Evolutionary conservation across 306 rosid species (phyloP).

Genomic region (Cercis canadensis): DNA sequence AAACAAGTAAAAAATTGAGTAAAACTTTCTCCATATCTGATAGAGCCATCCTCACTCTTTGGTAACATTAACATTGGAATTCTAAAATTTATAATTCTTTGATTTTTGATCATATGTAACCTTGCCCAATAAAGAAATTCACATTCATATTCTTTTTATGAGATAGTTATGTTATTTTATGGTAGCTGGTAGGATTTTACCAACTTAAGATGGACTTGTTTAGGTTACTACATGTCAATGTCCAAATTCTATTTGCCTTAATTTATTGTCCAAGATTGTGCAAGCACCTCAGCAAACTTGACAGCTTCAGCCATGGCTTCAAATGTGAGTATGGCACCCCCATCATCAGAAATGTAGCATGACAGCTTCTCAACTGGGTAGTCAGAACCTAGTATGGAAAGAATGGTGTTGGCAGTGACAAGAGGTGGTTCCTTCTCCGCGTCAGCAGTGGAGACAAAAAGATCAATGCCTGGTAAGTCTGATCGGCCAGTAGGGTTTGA

Average conservation of each 20-base stretch:
- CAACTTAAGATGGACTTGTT: background rate
- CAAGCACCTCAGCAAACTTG: constrained; percentile 74
- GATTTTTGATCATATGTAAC: no score
- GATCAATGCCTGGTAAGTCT: constrained; percentile 76
- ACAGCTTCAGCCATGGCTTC: constrained; percentile 94
- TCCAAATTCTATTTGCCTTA: background rate
- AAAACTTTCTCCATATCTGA: background rate
- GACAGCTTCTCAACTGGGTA: constrained; percentile 76
- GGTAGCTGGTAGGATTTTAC: background rate
- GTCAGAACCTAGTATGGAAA: constrained; percentile 73
- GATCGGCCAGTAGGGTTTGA: constrained; percentile 71
- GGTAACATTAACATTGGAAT: background rate
- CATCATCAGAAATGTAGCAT: constrained; percentile 83
- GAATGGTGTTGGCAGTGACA: constrained; percentile 83
- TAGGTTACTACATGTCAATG: no score
- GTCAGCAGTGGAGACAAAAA: constrained; percentile 81
- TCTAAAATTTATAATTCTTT: no score
- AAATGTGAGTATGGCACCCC: constrained; percentile 88
- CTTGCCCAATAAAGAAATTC: no score
- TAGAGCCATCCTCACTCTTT: background rate
- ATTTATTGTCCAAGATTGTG: background rate
- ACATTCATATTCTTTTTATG: background rate
- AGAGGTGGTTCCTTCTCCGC: constrained; percentile 89
- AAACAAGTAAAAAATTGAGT: background rate
- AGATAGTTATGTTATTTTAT: background rate